Base-by-base conservation (phyloP, 257 asterid species). In the Penstemon eatonii region DNA sequence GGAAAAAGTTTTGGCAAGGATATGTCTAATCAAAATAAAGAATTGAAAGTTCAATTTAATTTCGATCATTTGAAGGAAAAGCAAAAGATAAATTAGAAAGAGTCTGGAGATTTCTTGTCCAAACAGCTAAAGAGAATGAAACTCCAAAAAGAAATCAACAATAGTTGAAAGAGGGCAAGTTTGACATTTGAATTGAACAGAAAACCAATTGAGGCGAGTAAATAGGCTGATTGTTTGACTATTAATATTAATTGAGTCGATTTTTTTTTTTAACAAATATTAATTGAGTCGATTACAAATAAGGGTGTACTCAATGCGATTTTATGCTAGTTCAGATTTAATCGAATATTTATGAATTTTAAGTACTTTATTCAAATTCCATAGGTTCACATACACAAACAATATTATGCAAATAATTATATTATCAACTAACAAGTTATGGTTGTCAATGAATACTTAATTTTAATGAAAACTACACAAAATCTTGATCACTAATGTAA, bases 151-250 rank as follows among this genome's bases (percentile, higher is more conserved):
- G 7, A 33, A 65, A 47, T 56, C 43, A 41, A 37, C 18, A 19
- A 60, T 7, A 66, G 60, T 25, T 38, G 13, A 66, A 44, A 13
- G 69, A 49, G 61, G 74, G 51, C 46, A 70, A 40, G 73, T 70
- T 75, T 73, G 85, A 80, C 84, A 77, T 66, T 80, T 73, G 70
- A 67, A 64, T 60, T 60, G 50, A 52, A 61, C 59, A 7, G 13
- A 11, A 2, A 43, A 42, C 66, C 39, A 42, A 25, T 43, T 25
- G 13, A 3, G 15, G 1, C n/a, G n/a, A n/a, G n/a, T n/a, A n/a
- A 25, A 25, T 25, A 25, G 33, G 33, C 33, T 25, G 33, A 25
- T 25, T 25, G 33, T 25, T 25, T 25, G 33, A 25, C 33, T 25
- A 25, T 25, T 25, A 25, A 25, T 25, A 25, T 25, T 15, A 15